A percentile compares a stretch with the other conserved stretches of the same genome.
phyloP scores from a whole-genome alignment of 768 basidiomycete species.

The Suillus americanus region DNA sequence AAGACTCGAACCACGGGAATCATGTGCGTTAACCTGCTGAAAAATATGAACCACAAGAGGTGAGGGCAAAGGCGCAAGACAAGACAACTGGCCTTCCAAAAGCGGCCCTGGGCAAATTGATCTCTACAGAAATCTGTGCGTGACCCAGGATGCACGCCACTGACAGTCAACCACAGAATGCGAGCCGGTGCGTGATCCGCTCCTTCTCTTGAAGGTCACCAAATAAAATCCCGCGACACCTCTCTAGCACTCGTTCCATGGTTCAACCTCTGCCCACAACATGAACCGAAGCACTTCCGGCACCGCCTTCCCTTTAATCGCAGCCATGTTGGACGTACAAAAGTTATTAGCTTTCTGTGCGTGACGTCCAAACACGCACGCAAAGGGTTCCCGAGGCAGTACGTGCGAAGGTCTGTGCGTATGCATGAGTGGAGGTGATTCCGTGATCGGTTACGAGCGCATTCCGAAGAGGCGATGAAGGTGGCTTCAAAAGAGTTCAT shows the following conservation, averaged over 20 bases:
- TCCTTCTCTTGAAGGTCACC: conserved; percentile 32
- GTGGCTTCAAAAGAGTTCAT: conserved; percentile 37
- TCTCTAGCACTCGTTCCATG: conserved; percentile 40
- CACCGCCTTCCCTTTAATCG: conserved; percentile 42
- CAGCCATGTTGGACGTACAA: conserved; percentile 20
- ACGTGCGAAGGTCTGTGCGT: conserved; percentile 50
- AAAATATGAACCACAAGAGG: conserved; percentile 23
- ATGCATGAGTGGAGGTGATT: conserved; percentile 15
- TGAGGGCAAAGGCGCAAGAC: conserved; percentile 2
- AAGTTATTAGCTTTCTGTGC: conserved; percentile 27
- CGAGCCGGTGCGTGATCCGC: conserved; percentile 40
- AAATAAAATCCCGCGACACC: conserved; percentile 43
- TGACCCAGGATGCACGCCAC: conserved; percentile 24
- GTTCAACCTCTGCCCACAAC: conserved; percentile 13
- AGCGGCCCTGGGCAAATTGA: conserved; percentile 32
- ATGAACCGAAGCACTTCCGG: conserved; percentile 49
- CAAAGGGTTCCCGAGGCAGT: conserved; percentile 53
- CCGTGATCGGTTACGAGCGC: conserved; percentile 32
- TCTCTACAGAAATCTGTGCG: conserved; percentile 33
- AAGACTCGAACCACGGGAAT: conserved; percentile 40
- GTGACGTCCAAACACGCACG: conserved; percentile 15
- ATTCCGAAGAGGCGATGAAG: conserved; percentile 55
- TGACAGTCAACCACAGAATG: conserved; percentile 9
- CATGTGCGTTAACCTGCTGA: conserved; percentile 40
- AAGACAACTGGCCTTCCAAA: conserved; percentile 15